phyloP scores from a whole-genome alignment of 805 yeast genomes.

The Naumovozyma dairenensis region DNA sequence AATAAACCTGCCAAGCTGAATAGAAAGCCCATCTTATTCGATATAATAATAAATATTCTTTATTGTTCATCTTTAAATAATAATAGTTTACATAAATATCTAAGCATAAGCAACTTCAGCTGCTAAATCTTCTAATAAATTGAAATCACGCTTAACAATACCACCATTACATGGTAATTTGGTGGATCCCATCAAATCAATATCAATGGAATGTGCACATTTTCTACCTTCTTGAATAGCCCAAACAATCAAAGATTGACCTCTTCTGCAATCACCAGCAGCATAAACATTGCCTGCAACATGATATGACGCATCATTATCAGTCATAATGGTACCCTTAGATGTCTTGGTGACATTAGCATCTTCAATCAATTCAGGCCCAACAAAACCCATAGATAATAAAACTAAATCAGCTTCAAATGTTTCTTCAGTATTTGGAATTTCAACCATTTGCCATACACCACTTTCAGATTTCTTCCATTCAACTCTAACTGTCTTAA shows the following conservation, averaged over 20 bases:
- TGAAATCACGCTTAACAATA: constrained; percentile 75
- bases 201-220: constrained; percentile 91
- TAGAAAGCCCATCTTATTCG: no score
- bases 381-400: constrained; percentile 94
- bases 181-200: constrained; percentile 64
- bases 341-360: constrained; percentile 49
- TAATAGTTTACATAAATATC: not conserved
- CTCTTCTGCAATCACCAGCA: constrained; percentile 98
- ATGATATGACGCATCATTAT: constrained; percentile 50
- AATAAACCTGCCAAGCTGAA: no score
- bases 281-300: constrained; percentile 73
- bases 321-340: constrained; percentile 71
- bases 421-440: constrained; percentile 87
- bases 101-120: constrained; percentile 21
- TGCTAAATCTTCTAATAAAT: constrained; percentile 66
- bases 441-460: constrained; percentile 98
- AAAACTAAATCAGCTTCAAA: constrained; percentile 93
- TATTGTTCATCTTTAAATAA: no score
- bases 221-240: constrained; percentile 99
- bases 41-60: no score
- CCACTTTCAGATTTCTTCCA: constrained; percentile 95
- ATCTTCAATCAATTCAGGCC: constrained; percentile 75
- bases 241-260: constrained; percentile 97
- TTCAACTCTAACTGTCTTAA: constrained; percentile 93
- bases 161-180: constrained; percentile 92